These are phyloP conservation scores for Cordyceps javanica DNA, from an alignment of 2,329 filamentous ascomycete species.

Conservation along the genomic window DNA sequence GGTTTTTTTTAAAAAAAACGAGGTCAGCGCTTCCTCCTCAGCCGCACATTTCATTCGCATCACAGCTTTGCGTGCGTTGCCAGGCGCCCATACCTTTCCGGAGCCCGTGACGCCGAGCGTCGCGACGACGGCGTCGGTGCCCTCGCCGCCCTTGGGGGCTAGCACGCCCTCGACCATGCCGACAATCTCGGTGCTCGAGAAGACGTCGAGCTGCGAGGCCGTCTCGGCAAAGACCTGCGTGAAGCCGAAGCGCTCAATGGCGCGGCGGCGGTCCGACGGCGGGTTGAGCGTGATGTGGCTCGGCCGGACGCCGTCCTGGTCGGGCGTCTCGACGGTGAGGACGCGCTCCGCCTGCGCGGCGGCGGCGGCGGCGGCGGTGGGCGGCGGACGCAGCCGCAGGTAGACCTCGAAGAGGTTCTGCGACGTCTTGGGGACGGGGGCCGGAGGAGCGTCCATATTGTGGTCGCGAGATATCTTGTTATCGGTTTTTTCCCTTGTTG, in stretches of 20 bases:
- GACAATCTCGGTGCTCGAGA: slow-evolving; percentile 70
- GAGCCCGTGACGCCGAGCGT: slow-evolving; percentile 93
- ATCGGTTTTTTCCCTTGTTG: too few species aligned
- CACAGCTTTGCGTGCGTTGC: too few species aligned
- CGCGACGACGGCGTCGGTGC: slow-evolving; percentile 82
- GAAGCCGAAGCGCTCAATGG: slow-evolving; percentile 90
- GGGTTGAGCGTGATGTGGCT: slow-evolving; percentile 74
- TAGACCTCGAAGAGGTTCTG: slow-evolving; percentile 82
- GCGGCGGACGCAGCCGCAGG: slow-evolving; percentile 71
- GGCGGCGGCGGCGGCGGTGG: slow-evolving; percentile 30
- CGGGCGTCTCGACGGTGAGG: slow-evolving; percentile 64
- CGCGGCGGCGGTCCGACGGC: slow-evolving; percentile 77
- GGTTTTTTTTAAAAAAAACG: too few species aligned
- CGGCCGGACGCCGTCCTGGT: slow-evolving; percentile 36
- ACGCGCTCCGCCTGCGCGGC: slow-evolving; percentile 55
- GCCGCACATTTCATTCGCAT: slow-evolving; percentile 13
- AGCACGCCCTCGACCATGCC: slow-evolving; percentile 76
- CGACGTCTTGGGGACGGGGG: slow-evolving; percentile 25
- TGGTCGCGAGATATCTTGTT: neutral
- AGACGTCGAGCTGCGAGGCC: slow-evolving; percentile 78
- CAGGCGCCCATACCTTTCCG: slow-evolving; percentile 90
- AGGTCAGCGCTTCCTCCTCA: neutral
- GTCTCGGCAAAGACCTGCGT: slow-evolving; percentile 89
- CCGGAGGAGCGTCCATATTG: slow-evolving; percentile 33
- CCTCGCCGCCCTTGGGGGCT: slow-evolving; percentile 64